These are phyloP conservation scores for Hyaloscypha hepaticicola DNA, from an alignment of 495 filamentous ascomycete genomes.

Conservation along the genomic window DNA sequence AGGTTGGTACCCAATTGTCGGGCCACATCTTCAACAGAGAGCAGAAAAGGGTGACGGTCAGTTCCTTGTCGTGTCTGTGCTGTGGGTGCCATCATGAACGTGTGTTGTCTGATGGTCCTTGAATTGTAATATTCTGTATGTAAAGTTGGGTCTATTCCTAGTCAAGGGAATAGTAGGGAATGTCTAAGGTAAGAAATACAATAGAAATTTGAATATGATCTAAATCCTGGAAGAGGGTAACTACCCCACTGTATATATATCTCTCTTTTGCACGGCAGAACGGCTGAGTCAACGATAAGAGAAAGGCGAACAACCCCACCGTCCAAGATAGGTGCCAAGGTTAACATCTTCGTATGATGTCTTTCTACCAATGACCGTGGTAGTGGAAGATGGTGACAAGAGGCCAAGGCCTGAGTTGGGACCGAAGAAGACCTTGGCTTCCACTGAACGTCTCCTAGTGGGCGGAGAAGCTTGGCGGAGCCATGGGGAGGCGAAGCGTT, in stretches of 20 bases:
- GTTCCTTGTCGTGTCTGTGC: conserved; percentile 11
- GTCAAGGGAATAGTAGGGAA: conserved; percentile 33
- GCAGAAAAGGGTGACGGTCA: conserved; percentile 50
- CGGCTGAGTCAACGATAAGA: neutral
- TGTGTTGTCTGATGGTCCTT: neutral
- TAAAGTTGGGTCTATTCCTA: conserved; percentile 27
- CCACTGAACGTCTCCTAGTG: neutral
- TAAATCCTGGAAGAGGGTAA: neutral
- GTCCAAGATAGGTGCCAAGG: conserved; percentile 1
- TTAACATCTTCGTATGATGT: conserved; percentile 1
- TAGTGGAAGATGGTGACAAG: neutral
- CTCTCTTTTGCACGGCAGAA: neutral
- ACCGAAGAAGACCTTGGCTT: neutral
- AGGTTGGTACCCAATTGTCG: conserved; percentile 51
- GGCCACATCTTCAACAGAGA: conserved; percentile 51
- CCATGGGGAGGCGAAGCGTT: neutral
- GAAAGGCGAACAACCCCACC: neutral
- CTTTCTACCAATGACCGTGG: neutral
- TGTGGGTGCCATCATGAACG: conserved; percentile 24
- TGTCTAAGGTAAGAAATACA: conserved; percentile 11
- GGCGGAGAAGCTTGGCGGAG: conserved; percentile 2
- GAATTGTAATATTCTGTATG: neutral
- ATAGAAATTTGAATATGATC: neutral
- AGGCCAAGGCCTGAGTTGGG: neutral
- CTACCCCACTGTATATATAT: conserved; percentile 3